A percentile compares a stretch with the other conserved stretches of the same genome.
phyloP scores from a whole-genome alignment of 345 rosid genomes.

The Acer campestre region DNA sequence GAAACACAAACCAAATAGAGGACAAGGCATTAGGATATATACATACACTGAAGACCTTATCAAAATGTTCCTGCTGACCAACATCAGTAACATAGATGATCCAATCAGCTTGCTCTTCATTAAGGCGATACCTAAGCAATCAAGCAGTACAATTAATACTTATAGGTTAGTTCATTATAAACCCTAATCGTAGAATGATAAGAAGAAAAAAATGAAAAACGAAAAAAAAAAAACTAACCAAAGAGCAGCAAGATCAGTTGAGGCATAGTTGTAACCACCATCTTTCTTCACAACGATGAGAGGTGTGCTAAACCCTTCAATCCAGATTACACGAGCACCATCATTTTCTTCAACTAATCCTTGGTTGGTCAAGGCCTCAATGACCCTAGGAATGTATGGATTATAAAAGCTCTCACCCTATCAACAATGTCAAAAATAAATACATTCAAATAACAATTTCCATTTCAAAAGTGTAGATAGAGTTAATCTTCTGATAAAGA shows the following conservation, averaged over 20 bases:
- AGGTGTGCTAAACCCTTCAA: slow-evolving; percentile 80
- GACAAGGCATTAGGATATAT: not conserved
- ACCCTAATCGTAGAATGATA: no score
- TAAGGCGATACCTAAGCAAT: slow-evolving; percentile 78
- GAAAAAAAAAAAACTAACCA: slow-evolving; percentile 52
- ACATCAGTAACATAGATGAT: slow-evolving; percentile 95
- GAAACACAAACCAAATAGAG: not conserved
- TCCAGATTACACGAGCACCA: slow-evolving; percentile 86
- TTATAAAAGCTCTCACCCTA: slow-evolving; percentile 99
- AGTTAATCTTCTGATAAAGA: not conserved
- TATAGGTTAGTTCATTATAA: not conserved
- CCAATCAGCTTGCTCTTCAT: slow-evolving; percentile 96
- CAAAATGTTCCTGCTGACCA: slow-evolving; percentile 94
- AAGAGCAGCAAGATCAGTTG: slow-evolving; percentile 91
- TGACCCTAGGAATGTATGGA: slow-evolving; percentile 63
- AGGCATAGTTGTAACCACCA: slow-evolving; percentile 95
- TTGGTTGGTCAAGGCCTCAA: slow-evolving; percentile 52
- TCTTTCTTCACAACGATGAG: slow-evolving; percentile 96
- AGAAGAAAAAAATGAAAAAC: no score
- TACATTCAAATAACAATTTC: no score
- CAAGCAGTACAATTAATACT: slow-evolving; percentile 5
- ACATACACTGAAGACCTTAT: slow-evolving; percentile 87
- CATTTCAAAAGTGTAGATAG: not conserved
- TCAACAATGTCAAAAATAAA: slow-evolving; percentile 15
- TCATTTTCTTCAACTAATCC: slow-evolving; percentile 86